Evolutionary conservation across 495 filamentous ascomycete species (phyloP), one percentile per base, ranked within the genome.

Genomic region (Cudoniella acicularis): DNA sequence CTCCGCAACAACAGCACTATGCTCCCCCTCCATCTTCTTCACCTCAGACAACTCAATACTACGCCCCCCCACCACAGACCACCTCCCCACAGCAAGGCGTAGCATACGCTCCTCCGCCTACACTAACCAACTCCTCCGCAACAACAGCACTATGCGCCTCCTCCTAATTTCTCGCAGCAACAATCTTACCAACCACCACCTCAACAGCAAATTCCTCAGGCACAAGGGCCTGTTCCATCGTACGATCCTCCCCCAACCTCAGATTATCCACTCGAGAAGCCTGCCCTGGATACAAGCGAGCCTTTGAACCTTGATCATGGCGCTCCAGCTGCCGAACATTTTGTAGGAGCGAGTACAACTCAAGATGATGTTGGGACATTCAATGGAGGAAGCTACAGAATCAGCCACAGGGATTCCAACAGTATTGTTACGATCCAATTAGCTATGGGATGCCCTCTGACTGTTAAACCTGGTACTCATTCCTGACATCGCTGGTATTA

Each of bases 341-440:
- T 91, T 56, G 61, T 73, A 2, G 88, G 89, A 40, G 84, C 82
- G 0, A 67, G 61, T 1, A 79, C 86, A 2, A 80, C 79, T 1
- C 74, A 83, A 25, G 94, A 98, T 70, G 90, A 94, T 53, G 78
- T 92, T 11, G 94, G 94, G 2, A 96, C 88, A 0, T 98, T 98
- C 79, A 97, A 98, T 73, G 94, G 94, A 10, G 94, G 94, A 9
- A 91, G 85, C 61, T 98, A 93, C 68, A 78, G 95, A 20, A 90
- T 98, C 71, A 94, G 90, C 63, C 94, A 98, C 66, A 81, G 94
- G 6, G 92, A 98, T 66, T 85, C 82, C 43, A 98, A 98, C 68
- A 90, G 90, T 0, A 82, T 98, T 42, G 64, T 97, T 47, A 98
- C 95, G 0, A 56, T 98, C 1, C 92, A 96, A 67, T 70, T 98